These are phyloP conservation scores for Cyberlindnera mrakii DNA, from an alignment of 805 yeast species.

Conservation along the genomic window DNA sequence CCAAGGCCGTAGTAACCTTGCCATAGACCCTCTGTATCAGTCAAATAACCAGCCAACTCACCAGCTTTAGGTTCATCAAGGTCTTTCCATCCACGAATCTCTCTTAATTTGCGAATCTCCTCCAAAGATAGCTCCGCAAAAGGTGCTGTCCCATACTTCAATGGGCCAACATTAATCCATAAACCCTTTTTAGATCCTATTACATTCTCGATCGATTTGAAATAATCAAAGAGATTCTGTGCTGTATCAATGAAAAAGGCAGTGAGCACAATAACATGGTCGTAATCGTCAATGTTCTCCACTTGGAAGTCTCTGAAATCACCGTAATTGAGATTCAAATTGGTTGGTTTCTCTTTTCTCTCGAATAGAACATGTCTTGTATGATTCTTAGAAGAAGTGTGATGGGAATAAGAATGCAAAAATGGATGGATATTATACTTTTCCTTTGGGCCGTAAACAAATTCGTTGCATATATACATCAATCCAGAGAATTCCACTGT, in stretches of 20 bases:
- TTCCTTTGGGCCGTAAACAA: conserved; percentile 33
- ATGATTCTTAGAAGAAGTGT: conserved; percentile 42
- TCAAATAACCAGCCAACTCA: conserved; percentile 52
- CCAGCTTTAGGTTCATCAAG: conserved; percentile 30
- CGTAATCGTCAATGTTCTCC: conserved; percentile 25
- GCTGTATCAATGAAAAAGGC: conserved; percentile 91
- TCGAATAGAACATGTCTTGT: conserved; percentile 33
- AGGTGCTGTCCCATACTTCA: conserved; percentile 86
- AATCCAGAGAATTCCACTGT: conserved; percentile 72
- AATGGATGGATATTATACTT: conserved; percentile 37
- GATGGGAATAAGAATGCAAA: conserved; percentile 67
- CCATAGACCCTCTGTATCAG: conserved; percentile 63
- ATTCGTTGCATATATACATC: conserved; percentile 68
- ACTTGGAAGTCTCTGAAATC: conserved; percentile 57
- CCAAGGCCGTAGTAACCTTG: conserved; percentile 71
- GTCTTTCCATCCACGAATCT: conserved; percentile 58
- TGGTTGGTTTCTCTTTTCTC: conserved; percentile 36
- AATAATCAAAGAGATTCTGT: conserved; percentile 71
- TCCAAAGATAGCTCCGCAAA: conserved; percentile 65
- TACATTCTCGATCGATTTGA: conserved; percentile 54
- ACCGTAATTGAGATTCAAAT: conserved; percentile 43
- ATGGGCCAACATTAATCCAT: conserved; percentile 92
- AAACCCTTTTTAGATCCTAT: conserved; percentile 41
- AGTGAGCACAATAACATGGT: conserved; percentile 51
- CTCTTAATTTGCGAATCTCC: conserved; percentile 55